Conservation (phyloP, 106 monocot genomes). For the Hemerocallis citrina region DNA sequence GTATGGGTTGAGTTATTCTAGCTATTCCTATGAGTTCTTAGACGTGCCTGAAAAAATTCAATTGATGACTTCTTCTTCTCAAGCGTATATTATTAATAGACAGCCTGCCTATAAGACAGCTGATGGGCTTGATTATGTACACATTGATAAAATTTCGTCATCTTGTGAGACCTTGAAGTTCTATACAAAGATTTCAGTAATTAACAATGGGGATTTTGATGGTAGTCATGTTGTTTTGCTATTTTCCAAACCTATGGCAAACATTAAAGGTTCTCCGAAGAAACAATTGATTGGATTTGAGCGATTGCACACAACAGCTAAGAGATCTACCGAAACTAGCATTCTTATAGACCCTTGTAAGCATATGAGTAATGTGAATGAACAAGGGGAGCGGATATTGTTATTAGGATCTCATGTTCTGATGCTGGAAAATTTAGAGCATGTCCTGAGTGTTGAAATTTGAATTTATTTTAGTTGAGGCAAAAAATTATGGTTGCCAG, state of each 20-base stretch:
- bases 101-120: not conserved
- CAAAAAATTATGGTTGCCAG: too few species aligned
- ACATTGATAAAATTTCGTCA: conserved; percentile 1
- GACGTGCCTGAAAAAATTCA: conserved; percentile 34
- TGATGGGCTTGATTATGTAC: conserved; percentile 23
- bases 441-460: conserved; percentile 22
- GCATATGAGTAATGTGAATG: conserved; percentile 34
- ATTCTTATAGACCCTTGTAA: conserved; percentile 62
- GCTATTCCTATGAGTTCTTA: conserved; percentile 34
- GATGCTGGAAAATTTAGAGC: conserved; percentile 41
- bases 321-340: conserved; percentile 28
- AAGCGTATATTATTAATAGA: conserved; percentile 5
- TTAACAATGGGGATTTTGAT: conserved; percentile 57
- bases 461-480: not conserved
- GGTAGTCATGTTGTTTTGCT: conserved; percentile 71
- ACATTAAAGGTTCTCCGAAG: conserved; percentile 25
- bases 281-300: conserved; percentile 69
- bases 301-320: conserved; percentile 35
- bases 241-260: conserved; percentile 20
- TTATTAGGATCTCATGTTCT: conserved; percentile 63
- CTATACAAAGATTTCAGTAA: conserved; percentile 36
- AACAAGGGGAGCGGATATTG: conserved; percentile 53
- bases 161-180: conserved; percentile 44
- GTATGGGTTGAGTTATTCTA: conserved; percentile 78
- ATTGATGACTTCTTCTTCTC: conserved; percentile 11